These are phyloP conservation scores for Dissophora ornata DNA, from an alignment of 192 early-diverging fungal species.

Conservation along the genomic window DNA sequence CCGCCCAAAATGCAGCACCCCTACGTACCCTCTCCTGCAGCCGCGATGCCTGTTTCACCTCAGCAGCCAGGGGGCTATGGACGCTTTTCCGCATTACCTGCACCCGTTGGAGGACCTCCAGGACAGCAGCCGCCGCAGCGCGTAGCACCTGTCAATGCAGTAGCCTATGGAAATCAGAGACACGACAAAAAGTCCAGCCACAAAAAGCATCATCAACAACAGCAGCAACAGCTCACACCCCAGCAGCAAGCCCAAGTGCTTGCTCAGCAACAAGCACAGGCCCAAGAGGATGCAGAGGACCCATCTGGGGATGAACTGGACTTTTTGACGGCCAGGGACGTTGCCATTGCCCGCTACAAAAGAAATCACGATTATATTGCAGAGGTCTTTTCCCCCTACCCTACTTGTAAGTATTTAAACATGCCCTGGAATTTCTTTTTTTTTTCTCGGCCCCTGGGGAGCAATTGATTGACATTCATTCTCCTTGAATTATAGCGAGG, in stretches of 20 bases:
- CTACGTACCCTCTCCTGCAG: conserved; percentile 15
- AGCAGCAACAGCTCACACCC: conserved; percentile 39
- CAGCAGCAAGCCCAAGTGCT: conserved; percentile 37
- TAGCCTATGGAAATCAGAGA: conserved; percentile 36
- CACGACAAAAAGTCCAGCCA: conserved; percentile 49
- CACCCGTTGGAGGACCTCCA: conserved; percentile 17
- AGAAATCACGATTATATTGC: conserved; percentile 73
- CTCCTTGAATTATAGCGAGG: no score
- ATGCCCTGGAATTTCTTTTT: no score
- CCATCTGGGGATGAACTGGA: conserved; percentile 73
- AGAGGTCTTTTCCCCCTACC: conserved; percentile 74
- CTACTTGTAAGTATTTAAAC: conserved; percentile 54
- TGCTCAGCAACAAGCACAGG: conserved; percentile 40
- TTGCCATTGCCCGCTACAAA: conserved; percentile 72
- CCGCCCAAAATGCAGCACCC: conserved; percentile 21
- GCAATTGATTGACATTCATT: no score
- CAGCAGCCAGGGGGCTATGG: conserved; percentile 31
- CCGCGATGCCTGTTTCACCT: conserved; percentile 29
- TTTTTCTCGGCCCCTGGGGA: no score
- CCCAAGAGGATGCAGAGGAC: conserved; percentile 66
- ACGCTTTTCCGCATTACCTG: conserved; percentile 17
- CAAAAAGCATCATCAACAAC: conserved; percentile 46
- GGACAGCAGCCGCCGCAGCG: conserved; percentile 30
- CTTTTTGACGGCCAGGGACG: conserved; percentile 64
- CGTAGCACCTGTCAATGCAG: conserved; percentile 17